A percentile compares a stretch with the other conserved stretches of the same genome.
Evolutionary conservation across 352 stramenopile species (phyloP).

Genomic region (Pythium scleroteichum): DNA sequence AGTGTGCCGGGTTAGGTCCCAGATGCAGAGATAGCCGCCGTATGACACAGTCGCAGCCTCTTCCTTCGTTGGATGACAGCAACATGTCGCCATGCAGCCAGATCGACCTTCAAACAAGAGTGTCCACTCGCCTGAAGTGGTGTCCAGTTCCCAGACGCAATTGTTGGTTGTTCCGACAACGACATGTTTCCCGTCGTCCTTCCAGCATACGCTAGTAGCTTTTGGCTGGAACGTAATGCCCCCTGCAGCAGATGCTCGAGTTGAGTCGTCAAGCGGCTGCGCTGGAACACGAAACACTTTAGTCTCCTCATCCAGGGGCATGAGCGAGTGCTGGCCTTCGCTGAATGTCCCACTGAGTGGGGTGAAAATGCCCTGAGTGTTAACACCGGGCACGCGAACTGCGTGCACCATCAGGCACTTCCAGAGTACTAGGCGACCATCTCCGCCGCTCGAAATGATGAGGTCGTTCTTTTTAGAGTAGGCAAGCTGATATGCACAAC

Average conservation of each 20-base stretch:
- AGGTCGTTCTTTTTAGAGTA: conserved; percentile 60
- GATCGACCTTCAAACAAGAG: conserved; percentile 56
- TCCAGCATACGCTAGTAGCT: conserved; percentile 58
- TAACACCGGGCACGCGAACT: conserved; percentile 60
- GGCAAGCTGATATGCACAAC: conserved; percentile 42
- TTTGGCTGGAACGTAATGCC: conserved; percentile 27
- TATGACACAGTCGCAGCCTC: conserved; percentile 51
- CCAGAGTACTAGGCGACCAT: conserved; percentile 59
- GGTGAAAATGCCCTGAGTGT: conserved; percentile 57
- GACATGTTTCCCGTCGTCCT: conserved; percentile 49
- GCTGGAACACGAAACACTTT: conserved; percentile 44
- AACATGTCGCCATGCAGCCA: conserved; percentile 35
- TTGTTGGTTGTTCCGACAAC: conserved; percentile 60
- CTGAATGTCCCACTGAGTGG: conserved; percentile 44
- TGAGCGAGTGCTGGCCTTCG: conserved; percentile 50
- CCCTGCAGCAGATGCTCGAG: not conserved
- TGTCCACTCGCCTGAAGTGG: conserved; percentile 44
- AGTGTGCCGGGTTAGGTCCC: conserved; percentile 45
- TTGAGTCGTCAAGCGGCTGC: conserved; percentile 34
- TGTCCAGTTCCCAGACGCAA: conserved; percentile 64
- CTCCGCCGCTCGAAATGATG: conserved; percentile 50
- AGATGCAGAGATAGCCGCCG: conserved; percentile 56
- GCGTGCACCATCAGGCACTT: conserved; percentile 48
- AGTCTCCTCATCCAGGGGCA: conserved; percentile 34
- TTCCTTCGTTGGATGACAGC: conserved; percentile 42